Percentiles rank a stretch among this genome's conserved stretches.
phyloP scores from a whole-genome alignment of 805 yeast genomes.

The Tetrapisispora pingtungensis region DNA sequence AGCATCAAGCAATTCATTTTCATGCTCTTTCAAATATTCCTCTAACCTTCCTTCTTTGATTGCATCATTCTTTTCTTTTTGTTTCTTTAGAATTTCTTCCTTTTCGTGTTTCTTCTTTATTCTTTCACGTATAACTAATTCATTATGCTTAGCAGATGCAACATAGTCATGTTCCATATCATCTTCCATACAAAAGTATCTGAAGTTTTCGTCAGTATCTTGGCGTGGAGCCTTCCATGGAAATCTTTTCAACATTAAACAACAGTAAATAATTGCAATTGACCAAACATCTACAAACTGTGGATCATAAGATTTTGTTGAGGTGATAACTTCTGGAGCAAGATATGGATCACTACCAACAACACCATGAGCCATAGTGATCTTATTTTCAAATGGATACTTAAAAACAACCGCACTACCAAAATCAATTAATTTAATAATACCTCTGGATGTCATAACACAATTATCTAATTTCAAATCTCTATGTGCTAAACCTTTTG shows the following conservation, averaged over 20 bases:
- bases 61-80: slow-evolving; percentile 5
- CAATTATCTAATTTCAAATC: slow-evolving; percentile 79
- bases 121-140: slow-evolving; percentile 45
- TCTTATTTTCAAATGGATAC: slow-evolving; percentile 57
- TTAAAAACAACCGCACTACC: slow-evolving; percentile 78
- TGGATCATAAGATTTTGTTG: slow-evolving; percentile 53
- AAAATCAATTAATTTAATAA: slow-evolving; percentile 69
- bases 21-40: slow-evolving; percentile 6
- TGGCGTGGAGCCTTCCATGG: slow-evolving; percentile 78
- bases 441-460: slow-evolving; percentile 64
- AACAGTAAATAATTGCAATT: slow-evolving; percentile 72
- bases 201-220: slow-evolving; percentile 57
- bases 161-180: slow-evolving; percentile 69
- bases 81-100: slow-evolving; percentile 3
- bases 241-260: slow-evolving; percentile 75
- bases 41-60: slow-evolving; percentile 3
- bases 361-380: slow-evolving; percentile 58
- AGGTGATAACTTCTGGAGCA: slow-evolving; percentile 67
- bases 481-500: slow-evolving; percentile 72
- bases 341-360: slow-evolving; percentile 83
- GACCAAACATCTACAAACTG: slow-evolving; percentile 79
- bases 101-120: slow-evolving; percentile 11
- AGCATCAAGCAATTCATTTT: background rate
- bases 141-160: slow-evolving; percentile 64
- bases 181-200: slow-evolving; percentile 53